Evolutionary conservation across 805 yeast species (phyloP), one percentile per base, ranked within the genome.

Genomic region (Schizosaccharomyces octosporus): DNA sequence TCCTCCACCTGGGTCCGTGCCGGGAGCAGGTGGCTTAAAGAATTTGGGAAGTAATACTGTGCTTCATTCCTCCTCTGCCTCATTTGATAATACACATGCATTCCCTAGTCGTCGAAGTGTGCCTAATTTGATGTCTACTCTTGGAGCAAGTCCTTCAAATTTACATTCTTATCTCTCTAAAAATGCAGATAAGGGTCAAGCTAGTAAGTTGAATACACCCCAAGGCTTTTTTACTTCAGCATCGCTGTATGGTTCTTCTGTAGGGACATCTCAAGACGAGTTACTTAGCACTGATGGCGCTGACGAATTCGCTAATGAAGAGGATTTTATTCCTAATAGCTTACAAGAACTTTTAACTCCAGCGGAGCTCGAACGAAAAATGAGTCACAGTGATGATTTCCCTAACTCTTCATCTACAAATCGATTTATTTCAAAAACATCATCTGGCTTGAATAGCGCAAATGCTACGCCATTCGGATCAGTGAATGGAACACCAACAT

Each of bases 261-360:
- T 45, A 24, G 51, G 51, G n/a, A 45, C 51, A 19, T 45, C 51
- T 19, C 51, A 45, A 45, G 64, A 62, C 9, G 63, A 51, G 31
- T 64, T 63, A 15, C 67, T 76, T n/a, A 71, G 68, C 5, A 71
- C 70, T 42, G 76, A 74, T 59, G 75, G 73, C 62, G 72, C 69
- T 19, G 78, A 75, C 57, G 79, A 76, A 57, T 72, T 70, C 45
- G 72, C 76, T 5, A 78, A 73, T 68, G 85, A 79, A 59, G 89
- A 85, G 65, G 95, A 85, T 68, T 84, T 81, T 66, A 84, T 88
- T 3, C 97, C 97, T 0, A 81, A 83, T 5, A 80, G 89, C 36
- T 72, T 88, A 48, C 79, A 83, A n/a, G 95, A 87, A 65, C 73
- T 87, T 60, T 72, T 89, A 59, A 86, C 95, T 0, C 94, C 95